phyloP scores from a whole-genome alignment of 2,329 filamentous ascomycete genomes.

The Davidsoniella neocaledoniae region DNA sequence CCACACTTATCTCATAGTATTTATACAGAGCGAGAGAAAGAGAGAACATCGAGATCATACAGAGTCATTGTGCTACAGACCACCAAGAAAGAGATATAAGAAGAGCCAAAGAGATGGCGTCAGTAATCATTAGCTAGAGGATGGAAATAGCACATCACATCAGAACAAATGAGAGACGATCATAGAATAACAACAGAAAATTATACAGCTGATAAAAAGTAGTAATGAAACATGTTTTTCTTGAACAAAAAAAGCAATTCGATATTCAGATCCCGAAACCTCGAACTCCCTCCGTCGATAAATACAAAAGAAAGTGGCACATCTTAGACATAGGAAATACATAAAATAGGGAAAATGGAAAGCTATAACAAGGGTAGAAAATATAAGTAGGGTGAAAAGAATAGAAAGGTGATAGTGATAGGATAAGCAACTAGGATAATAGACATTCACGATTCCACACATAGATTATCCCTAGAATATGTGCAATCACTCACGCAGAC shows the following conservation, averaged over 20 bases:
- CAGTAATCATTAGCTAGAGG: neutral
- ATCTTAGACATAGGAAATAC: slow-evolving; percentile 2
- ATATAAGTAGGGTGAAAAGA: no score
- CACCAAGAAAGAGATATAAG: neutral
- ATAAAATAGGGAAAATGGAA: neutral
- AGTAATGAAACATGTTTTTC: neutral
- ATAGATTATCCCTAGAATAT: no score
- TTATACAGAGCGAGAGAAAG: no score
- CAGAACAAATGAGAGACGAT: neutral
- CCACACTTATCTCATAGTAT: no score
- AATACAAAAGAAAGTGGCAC: neutral
- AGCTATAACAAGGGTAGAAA: neutral
- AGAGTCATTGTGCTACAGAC: no score
- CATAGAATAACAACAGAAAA: neutral
- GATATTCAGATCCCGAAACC: slow-evolving; percentile 1
- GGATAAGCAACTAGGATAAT: no score
- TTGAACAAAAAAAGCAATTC: neutral
- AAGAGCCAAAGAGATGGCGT: no score
- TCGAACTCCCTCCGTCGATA: neutral
- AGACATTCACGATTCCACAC: no score
- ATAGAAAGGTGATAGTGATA: no score
- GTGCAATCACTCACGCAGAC: no score
- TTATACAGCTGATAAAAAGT: neutral
- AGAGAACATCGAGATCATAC: no score
- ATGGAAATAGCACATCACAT: neutral